Evolutionary conservation across 2,329 filamentous ascomycete genomes (phyloP).

Genomic region (Thermothelomyces thermophilus): DNA sequence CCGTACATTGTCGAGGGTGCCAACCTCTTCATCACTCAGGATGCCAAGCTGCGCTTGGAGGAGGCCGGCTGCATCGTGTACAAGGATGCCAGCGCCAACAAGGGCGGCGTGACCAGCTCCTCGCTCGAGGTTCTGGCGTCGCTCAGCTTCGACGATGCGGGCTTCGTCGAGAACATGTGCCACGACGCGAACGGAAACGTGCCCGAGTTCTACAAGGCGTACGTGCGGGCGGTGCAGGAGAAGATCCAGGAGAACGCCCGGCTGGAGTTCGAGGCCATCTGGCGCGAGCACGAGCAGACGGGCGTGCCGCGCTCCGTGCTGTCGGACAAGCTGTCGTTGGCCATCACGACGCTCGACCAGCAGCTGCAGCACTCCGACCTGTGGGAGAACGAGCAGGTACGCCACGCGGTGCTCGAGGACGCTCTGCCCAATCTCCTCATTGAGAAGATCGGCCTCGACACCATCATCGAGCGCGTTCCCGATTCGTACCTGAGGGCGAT

Average conservation of each 20-base stretch:
- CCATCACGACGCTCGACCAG: slow-evolving; percentile 95
- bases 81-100: slow-evolving; percentile 98
- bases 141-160: slow-evolving; percentile 83
- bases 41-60: slow-evolving; percentile 91
- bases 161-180: slow-evolving; percentile 93
- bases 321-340: slow-evolving; percentile 81
- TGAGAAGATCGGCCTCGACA: slow-evolving; percentile 84
- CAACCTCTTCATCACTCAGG: slow-evolving; percentile 97
- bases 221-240: slow-evolving; percentile 85
- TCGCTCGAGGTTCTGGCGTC: slow-evolving; percentile 94
- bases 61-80: slow-evolving; percentile 90
- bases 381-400: slow-evolving; percentile 76
- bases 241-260: slow-evolving; percentile 86
- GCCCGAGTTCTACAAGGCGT: slow-evolving; percentile 86
- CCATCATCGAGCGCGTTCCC: slow-evolving; percentile 79
- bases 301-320: slow-evolving; percentile 76
- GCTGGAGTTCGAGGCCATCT: slow-evolving; percentile 97
- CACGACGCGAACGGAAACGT: slow-evolving; percentile 63
- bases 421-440: slow-evolving; percentile 79
- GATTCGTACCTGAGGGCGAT: slow-evolving; percentile 90
- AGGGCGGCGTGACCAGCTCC: slow-evolving; percentile 95
- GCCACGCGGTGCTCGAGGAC: slow-evolving; percentile 71
- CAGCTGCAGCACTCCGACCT: slow-evolving; percentile 89
- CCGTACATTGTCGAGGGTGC: slow-evolving; percentile 97
- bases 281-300: slow-evolving; percentile 84